phyloP scores from a whole-genome alignment of 495 filamentous ascomycete genomes.

The Chaetomium fimeti region DNA sequence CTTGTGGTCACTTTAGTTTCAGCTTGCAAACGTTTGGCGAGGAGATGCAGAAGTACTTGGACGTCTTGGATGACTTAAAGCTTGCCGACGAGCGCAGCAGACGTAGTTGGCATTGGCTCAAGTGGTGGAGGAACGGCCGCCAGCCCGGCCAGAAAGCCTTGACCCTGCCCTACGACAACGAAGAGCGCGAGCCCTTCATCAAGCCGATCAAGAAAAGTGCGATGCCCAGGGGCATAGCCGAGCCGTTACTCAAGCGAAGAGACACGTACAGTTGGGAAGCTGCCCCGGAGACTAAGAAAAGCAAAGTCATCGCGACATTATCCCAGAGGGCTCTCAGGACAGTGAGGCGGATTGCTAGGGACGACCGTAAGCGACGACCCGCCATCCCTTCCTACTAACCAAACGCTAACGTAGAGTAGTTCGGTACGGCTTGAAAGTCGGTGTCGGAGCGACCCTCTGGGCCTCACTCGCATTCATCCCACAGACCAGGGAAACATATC shows the following conservation, averaged over 20 bases:
- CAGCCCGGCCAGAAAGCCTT: conserved; percentile 27
- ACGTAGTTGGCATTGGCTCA: conserved; percentile 83
- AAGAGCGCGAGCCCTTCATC: conserved; percentile 42
- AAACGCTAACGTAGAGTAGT: conserved; percentile 41
- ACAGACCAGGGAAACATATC: conserved; percentile 72
- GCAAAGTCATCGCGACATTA: conserved; percentile 34
- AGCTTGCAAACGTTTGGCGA: conserved; percentile 85
- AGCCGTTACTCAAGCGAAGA: conserved; percentile 44
- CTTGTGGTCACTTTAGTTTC: conserved; percentile 92
- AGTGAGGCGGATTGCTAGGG: conserved; percentile 46
- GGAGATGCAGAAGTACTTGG: conserved; percentile 78
- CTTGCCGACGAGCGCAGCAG: conserved; percentile 57
- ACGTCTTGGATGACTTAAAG: conserved; percentile 81
- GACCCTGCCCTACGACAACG: conserved; percentile 54
- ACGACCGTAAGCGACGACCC: conserved; percentile 45
- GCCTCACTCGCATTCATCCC: conserved; percentile 83
- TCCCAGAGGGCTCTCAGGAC: conserved; percentile 43
- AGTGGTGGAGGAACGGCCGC: conserved; percentile 63
- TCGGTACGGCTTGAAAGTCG: conserved; percentile 86
- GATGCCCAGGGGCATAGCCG: conserved; percentile 49
- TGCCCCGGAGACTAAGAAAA: conserved; percentile 39
- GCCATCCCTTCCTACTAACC: not conserved
- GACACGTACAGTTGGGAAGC: conserved; percentile 46
- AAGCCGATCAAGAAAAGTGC: conserved; percentile 47
- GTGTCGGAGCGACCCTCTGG: conserved; percentile 80